Base-by-base conservation (phyloP, 1,284 basidiomycete genomes). In the Cryptococcus floricola region DNA sequence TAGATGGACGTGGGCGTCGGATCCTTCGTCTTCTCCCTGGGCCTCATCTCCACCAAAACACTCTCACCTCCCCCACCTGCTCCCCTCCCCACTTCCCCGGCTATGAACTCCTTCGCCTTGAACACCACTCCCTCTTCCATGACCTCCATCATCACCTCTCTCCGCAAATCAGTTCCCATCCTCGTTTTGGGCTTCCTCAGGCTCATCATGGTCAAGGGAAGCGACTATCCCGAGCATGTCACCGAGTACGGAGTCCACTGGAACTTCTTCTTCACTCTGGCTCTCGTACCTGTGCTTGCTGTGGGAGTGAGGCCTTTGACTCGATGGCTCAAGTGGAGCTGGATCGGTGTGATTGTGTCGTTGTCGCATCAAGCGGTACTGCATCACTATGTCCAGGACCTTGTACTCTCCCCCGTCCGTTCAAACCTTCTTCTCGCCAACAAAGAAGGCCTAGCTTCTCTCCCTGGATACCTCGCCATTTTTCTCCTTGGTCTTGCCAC, bases 1-100 rank as follows among this genome's bases (percentile, higher is more conserved):
- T 56, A 95, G 91, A 99, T 98, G 95, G 96, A 98, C 70, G 79
- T 96, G 23, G 96, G 96, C 12, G 94, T 98, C 0, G 95, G 95
- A 12, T 92, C 93, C 0, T 72, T 73, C 49, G 71, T 73, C 44
- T 97, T 97, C 72, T 92, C 93, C 0, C 87, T 94, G 67, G 96
- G 95, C 16, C 77, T 98, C 43, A 86, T 94, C 5, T 91, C 91
- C 27, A 86, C 90, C 0, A 84, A 63, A 46, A 54, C 60, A 18
- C 53, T 68, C 57, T 48, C 56, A 2, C 50, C 57, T 9, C 49
- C 48, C 31, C 34, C 41, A 48, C 23, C 56, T 31, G 13, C 48
- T n/a, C 41, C 37, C 27, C 19, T 18, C 5, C 18, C 49, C 39
- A 23, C 51, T 5, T 44, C 56, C 6, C 12, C 58, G 19, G 56